Percentiles rank a stretch among this genome's conserved stretches.
phyloP scores from a whole-genome alignment of 495 filamentous ascomycete genomes.

The Podospora anserina region DNA sequence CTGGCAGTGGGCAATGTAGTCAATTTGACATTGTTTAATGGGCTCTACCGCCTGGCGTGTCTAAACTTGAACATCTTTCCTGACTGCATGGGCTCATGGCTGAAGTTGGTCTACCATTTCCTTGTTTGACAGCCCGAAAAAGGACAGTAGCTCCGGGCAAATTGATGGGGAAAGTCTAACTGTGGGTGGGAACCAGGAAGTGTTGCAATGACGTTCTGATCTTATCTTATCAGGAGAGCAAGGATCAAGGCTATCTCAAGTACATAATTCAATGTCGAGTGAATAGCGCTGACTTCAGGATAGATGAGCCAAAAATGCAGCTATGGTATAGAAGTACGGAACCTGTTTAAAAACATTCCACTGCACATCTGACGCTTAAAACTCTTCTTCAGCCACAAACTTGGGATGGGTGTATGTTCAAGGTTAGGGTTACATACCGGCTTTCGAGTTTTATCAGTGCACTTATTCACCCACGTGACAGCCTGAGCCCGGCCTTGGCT shows the following conservation, averaged over 20 bases:
- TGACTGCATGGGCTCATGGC: neutral
- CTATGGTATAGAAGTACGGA: too few relatives aligned
- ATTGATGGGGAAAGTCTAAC: neutral
- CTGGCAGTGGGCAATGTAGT: too few relatives aligned
- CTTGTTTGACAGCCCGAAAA: neutral
- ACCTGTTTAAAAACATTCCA: neutral
- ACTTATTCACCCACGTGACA: neutral
- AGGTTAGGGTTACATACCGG: neutral
- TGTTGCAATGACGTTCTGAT: constrained; percentile 1
- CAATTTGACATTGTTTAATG: too few relatives aligned
- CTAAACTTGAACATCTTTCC: too few relatives aligned
- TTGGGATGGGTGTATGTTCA: neutral
- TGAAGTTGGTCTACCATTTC: neutral
- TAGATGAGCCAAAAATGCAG: too few relatives aligned
- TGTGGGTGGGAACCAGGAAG: neutral
- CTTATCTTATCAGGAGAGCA: constrained; percentile 3
- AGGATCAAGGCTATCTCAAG: neutral
- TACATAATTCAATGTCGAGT: too few relatives aligned
- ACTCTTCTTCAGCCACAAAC: neutral
- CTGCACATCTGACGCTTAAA: neutral
- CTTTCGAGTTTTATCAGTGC: neutral
- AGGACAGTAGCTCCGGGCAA: neutral
- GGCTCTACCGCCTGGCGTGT: too few relatives aligned
- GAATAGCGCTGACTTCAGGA: too few relatives aligned
- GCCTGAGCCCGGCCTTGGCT: neutral